These are phyloP conservation scores for Rhododendron kiyosumense DNA, from an alignment of 148 eudicot genomes.

Conservation along the genomic window DNA sequence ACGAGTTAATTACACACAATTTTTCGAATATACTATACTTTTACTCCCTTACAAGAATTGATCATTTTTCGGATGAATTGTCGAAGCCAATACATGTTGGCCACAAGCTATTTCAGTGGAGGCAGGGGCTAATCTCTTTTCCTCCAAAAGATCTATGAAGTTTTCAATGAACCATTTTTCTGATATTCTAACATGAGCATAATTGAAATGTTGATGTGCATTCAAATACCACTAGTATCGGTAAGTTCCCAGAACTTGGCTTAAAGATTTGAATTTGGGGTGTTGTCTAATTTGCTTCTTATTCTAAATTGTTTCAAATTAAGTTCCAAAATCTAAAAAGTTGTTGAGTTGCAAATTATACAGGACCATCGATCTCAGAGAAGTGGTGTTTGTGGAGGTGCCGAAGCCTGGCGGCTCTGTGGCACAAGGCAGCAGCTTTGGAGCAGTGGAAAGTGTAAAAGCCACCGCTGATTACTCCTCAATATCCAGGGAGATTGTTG, in stretches of 20 bases:
- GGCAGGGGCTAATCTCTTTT: too few species aligned
- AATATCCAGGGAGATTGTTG: slow-evolving; percentile 78
- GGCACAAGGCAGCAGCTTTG: slow-evolving; percentile 54
- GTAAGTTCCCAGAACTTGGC: neutral
- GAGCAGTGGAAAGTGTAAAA: slow-evolving; percentile 91
- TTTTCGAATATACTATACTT: neutral
- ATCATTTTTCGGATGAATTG: neutral
- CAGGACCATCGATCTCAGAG: slow-evolving; percentile 74
- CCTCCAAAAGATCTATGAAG: too few species aligned
- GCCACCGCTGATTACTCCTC: slow-evolving; percentile 93
- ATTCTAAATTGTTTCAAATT: neutral
- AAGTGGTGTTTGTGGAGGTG: slow-evolving; percentile 89
- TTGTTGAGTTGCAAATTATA: neutral
- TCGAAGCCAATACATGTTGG: neutral
- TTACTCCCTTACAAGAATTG: neutral
- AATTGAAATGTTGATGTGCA: neutral
- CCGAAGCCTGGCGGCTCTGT: slow-evolving; percentile 62
- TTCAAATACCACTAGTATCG: neutral
- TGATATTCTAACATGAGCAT: neutral
- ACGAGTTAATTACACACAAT: neutral
- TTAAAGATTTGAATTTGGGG: neutral
- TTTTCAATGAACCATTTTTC: neutral
- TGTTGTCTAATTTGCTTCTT: neutral
- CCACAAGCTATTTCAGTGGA: too few species aligned
- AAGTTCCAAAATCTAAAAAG: neutral